Percentiles rank a stretch among this genome's conserved stretches.
phyloP scores from a whole-genome alignment of 805 yeast species.

The Suhomyces xylopsoci region DNA sequence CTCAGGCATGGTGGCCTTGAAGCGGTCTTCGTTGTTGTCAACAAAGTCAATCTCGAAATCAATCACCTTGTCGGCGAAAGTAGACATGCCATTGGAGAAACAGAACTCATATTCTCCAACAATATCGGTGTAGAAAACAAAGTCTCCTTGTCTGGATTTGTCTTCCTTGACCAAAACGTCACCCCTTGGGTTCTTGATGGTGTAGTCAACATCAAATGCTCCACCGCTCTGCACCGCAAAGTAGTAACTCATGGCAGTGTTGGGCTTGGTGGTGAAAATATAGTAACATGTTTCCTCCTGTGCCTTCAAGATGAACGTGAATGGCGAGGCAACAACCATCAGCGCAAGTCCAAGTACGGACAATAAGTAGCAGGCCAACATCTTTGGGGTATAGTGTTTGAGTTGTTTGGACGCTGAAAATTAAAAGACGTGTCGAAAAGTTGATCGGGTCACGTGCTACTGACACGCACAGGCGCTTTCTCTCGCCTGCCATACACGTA shows the following conservation, averaged over 20 bases:
- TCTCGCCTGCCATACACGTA: not conserved
- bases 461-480: no score
- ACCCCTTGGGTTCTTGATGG: conserved; percentile 56
- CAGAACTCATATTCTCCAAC: conserved; percentile 87
- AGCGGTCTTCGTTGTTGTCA: conserved; percentile 31
- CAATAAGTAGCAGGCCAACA: not conserved
- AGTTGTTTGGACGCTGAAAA: conserved; percentile 3
- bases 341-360: conserved; percentile 22
- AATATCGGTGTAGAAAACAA: conserved; percentile 60
- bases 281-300: conserved; percentile 72
- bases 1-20: conserved; percentile 62
- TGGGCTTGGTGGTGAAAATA: conserved; percentile 58
- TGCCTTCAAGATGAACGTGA: conserved; percentile 74
- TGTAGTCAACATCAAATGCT: conserved; percentile 74
- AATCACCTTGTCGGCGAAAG: conserved; percentile 76
- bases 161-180: conserved; percentile 50
- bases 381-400: not conserved
- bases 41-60: conserved; percentile 72
- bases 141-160: conserved; percentile 77
- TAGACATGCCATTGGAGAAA: conserved; percentile 77
- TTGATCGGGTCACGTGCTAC: not conserved
- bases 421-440: conserved; percentile 9
- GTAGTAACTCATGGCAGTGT: conserved; percentile 65
- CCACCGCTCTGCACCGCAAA: conserved; percentile 86
- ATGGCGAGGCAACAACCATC: conserved; percentile 49